These are phyloP conservation scores for Erysiphe neolycopersici DNA, from an alignment of 2,329 filamentous ascomycete genomes.

Conservation along the genomic window DNA sequence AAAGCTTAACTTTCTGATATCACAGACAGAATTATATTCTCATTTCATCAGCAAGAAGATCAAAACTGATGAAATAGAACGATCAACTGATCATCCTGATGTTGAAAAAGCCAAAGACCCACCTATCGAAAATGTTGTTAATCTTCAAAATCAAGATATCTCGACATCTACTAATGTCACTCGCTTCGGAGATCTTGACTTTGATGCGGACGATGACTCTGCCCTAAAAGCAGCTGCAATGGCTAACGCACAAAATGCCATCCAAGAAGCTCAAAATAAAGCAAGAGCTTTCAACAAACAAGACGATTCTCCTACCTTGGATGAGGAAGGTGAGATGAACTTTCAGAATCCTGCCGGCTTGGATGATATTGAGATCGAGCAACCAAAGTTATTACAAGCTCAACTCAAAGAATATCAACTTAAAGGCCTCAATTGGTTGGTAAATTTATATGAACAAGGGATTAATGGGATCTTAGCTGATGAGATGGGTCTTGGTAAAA, in stretches of 20 bases:
- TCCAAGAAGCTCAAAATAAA: slow-evolving; percentile 80
- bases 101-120: slow-evolving; percentile 29
- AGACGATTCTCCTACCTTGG: slow-evolving; percentile 36
- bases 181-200: slow-evolving; percentile 81
- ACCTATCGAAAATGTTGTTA: slow-evolving; percentile 13
- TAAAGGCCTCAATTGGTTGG: slow-evolving; percentile 97
- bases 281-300: slow-evolving; percentile 76
- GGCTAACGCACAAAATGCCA: slow-evolving; percentile 87
- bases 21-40: slow-evolving; percentile 93
- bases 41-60: slow-evolving; percentile 99
- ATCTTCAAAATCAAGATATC: slow-evolving; percentile 23
- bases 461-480: slow-evolving; percentile 98
- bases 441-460: slow-evolving; percentile 95
- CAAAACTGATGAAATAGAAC: slow-evolving; percentile 85
- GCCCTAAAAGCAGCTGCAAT: slow-evolving; percentile 59
- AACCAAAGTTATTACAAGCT: slow-evolving; percentile 78
- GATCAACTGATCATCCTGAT: slow-evolving; percentile 60
- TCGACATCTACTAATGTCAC: slow-evolving; percentile 49
- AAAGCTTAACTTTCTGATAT: slow-evolving; percentile 98
- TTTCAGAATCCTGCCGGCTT: slow-evolving; percentile 96
- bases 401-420: slow-evolving; percentile 97
- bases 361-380: slow-evolving; percentile 78
- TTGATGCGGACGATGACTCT: slow-evolving; percentile 81
- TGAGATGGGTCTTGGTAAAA: slow-evolving; percentile 99
- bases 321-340: slow-evolving; percentile 95